Evolutionary conservation across 1,139 yeast genomes (phyloP), one percentile per base, ranked within the genome.

Genomic region (Lipomyces yarrowii): DNA sequence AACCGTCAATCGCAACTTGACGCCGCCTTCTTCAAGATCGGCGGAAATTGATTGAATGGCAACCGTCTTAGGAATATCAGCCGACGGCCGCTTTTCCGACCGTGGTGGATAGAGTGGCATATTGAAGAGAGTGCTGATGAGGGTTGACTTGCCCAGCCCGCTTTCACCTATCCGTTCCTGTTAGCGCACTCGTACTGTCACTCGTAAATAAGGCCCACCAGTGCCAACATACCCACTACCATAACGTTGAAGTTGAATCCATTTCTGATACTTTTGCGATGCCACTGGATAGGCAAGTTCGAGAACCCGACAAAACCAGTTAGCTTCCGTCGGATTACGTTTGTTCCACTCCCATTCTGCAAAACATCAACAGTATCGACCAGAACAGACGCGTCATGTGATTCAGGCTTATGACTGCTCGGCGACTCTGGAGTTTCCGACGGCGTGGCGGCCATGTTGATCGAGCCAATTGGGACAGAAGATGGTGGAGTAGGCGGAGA

Each of bases 281-380:
- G 98, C 98, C 98, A 94, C 82, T 96, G 99, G 78, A 93, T 94
- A 67, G 99, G 99, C 75, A 96, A 84, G 79, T 93, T 96, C 73
- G 98, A 97, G 80, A 96, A 94, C 3, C 99, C 99, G 67, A 96
- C 99, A 77, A 89, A 93, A 6, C 97, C 96, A 37, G 71, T 67
- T 48, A 68, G 56, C 62, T 68, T 68, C 35, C 64, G 56, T 5
- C 67, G 58, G n/a, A 68, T 37, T 52, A 68, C 64, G 53, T 59
- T 53, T 13, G 65, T 58, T 30, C 51, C 57, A 58, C 60, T 62
- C 46, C 56, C 58, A 39, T 61, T 59, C 21, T 59, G 15, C 39
- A 42, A n/a, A 30, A 52, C 55, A 11, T 52, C 55, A 2, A 52
- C 55, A 5, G 55, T 21, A 15, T 52, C 55, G 33, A 52, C n/a